Conservation (phyloP, 257 asterid genomes). For the Gynochthodes officinalis region DNA sequence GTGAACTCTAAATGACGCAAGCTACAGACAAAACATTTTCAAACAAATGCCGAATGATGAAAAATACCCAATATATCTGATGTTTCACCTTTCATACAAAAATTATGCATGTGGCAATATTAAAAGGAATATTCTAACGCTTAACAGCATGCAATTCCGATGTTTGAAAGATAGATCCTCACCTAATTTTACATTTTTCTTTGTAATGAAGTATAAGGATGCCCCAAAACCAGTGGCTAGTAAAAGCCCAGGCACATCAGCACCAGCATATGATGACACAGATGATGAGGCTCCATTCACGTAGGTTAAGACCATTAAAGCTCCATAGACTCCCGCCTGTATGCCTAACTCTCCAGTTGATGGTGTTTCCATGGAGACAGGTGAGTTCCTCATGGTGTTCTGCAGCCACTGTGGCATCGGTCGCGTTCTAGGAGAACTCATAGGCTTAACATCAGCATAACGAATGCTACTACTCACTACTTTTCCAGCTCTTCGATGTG, state of each 20-base stretch:
- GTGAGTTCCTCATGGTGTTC: constrained; percentile 47
- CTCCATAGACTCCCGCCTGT: constrained; percentile 97
- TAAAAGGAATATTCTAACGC: neutral
- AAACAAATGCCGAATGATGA: neutral
- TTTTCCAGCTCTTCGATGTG: constrained; percentile 87
- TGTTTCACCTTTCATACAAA: neutral
- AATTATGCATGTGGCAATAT: neutral
- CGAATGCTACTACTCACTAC: constrained; percentile 70
- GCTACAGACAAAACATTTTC: neutral
- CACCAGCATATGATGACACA: constrained; percentile 53
- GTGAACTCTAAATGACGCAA: neutral
- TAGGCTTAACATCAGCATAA: constrained; percentile 88
- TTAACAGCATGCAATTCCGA: neutral
- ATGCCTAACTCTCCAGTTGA: constrained; percentile 77
- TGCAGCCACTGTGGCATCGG: constrained; percentile 91
- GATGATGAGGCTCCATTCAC: constrained; percentile 80
- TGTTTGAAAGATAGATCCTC: constrained; percentile 25
- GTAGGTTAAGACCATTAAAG: constrained; percentile 79
- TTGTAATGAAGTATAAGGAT: constrained; percentile 92
- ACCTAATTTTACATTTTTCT: constrained; percentile 88
- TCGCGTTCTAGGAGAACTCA: constrained; percentile 49
- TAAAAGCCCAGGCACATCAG: constrained; percentile 89
- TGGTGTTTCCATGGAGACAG: constrained; percentile 72
- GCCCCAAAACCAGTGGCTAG: constrained; percentile 96
- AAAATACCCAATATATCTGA: neutral